Evolutionary conservation across 2,329 filamentous ascomycete genomes (phyloP).

Genomic region (Mariannaea sp.): DNA sequence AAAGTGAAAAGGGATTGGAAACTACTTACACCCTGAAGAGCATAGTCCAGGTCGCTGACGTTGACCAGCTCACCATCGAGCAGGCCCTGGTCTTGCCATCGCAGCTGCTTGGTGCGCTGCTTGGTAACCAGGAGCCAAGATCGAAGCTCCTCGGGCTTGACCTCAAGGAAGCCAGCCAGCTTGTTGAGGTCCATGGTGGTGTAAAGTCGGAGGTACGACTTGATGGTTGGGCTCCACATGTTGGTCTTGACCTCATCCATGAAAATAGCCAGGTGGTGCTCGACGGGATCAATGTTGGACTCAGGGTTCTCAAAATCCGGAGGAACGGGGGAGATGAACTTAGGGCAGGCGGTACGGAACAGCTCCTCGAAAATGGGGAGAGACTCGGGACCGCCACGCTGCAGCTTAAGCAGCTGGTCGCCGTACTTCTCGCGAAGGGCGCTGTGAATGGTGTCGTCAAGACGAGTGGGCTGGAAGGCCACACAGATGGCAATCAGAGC

Average conservation of each 20-base stretch:
- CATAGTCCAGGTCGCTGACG: constrained; percentile 95
- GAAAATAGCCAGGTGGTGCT: constrained; percentile 97
- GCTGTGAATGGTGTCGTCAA: constrained; percentile 99
- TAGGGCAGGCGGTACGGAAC: constrained; percentile 96
- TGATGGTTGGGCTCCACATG: constrained; percentile 96
- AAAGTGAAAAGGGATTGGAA: background rate
- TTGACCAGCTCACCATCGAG: constrained; percentile 92
- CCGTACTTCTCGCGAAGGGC: constrained; percentile 98
- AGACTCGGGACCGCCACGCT: constrained; percentile 92
- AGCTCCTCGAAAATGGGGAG: constrained; percentile 98
- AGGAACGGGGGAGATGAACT: constrained; percentile 97
- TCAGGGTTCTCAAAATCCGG: constrained; percentile 98
- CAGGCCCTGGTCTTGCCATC: constrained; percentile 87
- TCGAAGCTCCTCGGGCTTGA: constrained; percentile 93
- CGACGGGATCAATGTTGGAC: constrained; percentile 93
- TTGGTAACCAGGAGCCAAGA: constrained; percentile 97
- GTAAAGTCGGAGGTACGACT: constrained; percentile 98
- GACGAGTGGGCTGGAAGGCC: constrained; percentile 92
- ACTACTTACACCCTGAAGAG: constrained; percentile 82
- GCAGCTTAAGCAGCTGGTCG: constrained; percentile 95
- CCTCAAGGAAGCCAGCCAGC: constrained; percentile 94
- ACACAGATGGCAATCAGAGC: constrained; percentile 98
- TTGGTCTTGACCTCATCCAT: constrained; percentile 99
- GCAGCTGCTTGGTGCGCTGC: constrained; percentile 94
- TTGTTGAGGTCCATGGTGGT: constrained; percentile 99